Evolutionary conservation across 768 basidiomycete species (phyloP).

Genomic region (Phlebiopsis flavidoalba): DNA sequence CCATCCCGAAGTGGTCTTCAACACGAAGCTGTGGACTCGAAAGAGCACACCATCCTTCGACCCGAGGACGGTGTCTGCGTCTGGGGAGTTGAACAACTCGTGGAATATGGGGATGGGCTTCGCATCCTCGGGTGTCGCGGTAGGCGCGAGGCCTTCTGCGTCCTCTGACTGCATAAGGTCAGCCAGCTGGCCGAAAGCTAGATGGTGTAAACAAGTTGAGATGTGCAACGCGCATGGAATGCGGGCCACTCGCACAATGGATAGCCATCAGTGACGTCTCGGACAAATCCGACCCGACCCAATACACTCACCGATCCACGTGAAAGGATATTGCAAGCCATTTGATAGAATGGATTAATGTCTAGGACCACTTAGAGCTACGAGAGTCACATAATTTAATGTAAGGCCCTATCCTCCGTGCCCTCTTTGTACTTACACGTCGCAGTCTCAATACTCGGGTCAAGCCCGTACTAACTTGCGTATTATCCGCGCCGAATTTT

Average conservation of each 20-base stretch:
- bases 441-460: too few species aligned
- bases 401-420: too few species aligned
- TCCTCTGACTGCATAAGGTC: neutral
- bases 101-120: constrained; percentile 31
- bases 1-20: constrained; percentile 63
- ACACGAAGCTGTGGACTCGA: constrained; percentile 52
- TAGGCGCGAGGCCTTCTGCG: neutral
- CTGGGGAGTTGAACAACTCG: constrained; percentile 44
- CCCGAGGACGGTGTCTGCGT: constrained; percentile 52
- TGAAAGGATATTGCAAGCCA: too few species aligned
- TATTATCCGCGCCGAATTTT: too few species aligned
- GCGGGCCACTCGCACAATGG: neutral
- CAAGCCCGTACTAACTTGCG: too few species aligned
- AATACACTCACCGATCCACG: neutral
- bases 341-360: too few species aligned
- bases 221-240: neutral
- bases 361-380: too few species aligned
- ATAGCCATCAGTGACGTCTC: neutral
- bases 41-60: constrained; percentile 48
- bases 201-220: neutral
- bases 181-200: neutral
- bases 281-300: neutral
- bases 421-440: too few species aligned
- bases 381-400: too few species aligned
- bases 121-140: neutral